Conservation (phyloP, 2,329 filamentous ascomycete species). For the Corinectria fuckeliana region DNA sequence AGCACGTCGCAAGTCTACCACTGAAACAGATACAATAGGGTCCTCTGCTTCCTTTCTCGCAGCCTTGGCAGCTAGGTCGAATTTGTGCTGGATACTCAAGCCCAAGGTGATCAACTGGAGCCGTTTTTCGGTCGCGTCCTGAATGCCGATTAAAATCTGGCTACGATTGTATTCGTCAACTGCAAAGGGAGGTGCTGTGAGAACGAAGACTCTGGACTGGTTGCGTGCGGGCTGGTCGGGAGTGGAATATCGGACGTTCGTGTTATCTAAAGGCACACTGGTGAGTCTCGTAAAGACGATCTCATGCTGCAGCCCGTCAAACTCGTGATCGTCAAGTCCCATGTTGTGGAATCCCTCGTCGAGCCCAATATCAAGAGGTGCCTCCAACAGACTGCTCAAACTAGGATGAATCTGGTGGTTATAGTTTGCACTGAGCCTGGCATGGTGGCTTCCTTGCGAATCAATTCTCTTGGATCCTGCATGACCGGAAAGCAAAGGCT, state of each 20-base stretch:
- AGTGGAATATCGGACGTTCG: slow-evolving; percentile 65
- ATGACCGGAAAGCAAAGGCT: slow-evolving; percentile 50
- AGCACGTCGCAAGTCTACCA: slow-evolving; percentile 62
- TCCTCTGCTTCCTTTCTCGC: slow-evolving; percentile 31
- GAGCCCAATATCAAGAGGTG: slow-evolving; percentile 71
- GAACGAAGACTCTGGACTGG: slow-evolving; percentile 71
- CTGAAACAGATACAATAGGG: slow-evolving; percentile 38
- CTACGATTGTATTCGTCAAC: slow-evolving; percentile 60
- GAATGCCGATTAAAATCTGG: slow-evolving; percentile 70
- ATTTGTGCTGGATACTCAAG: slow-evolving; percentile 52
- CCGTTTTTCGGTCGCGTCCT: slow-evolving; percentile 71
- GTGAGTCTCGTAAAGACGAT: slow-evolving; percentile 76
- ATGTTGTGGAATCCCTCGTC: slow-evolving; percentile 77
- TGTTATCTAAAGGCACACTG: slow-evolving; percentile 67
- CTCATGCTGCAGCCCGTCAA: slow-evolving; percentile 74
- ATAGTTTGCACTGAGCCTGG: slow-evolving; percentile 49
- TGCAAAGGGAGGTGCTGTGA: slow-evolving; percentile 64
- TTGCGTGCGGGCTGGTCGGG: slow-evolving; percentile 58
- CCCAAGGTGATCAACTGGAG: slow-evolving; percentile 71
- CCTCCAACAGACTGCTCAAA: slow-evolving; percentile 69
- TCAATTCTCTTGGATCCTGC: slow-evolving; percentile 67
- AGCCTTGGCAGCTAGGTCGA: slow-evolving; percentile 34
- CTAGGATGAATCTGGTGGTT: slow-evolving; percentile 56
- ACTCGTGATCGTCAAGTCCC: slow-evolving; percentile 74
- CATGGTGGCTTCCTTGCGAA: slow-evolving; percentile 64